Conservation (phyloP, 805 yeast genomes). For the Nakazawaea molendinolei region DNA sequence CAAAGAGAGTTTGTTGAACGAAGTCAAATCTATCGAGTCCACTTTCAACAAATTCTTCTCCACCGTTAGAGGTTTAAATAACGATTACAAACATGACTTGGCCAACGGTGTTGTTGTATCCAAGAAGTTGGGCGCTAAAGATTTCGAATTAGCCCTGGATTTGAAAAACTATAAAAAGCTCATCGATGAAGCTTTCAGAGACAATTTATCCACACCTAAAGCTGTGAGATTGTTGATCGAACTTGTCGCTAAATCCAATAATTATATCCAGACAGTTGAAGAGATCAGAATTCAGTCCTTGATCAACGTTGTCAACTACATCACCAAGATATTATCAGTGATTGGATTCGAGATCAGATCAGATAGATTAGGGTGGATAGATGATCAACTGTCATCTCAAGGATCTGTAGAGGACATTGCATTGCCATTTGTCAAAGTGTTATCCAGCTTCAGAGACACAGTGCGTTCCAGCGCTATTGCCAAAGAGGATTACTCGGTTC, state of each 20-base stretch:
- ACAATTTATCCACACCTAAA: slow-evolving; percentile 74
- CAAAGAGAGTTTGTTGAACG: slow-evolving; percentile 70
- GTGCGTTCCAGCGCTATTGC: slow-evolving; percentile 70
- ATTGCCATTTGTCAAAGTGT: slow-evolving; percentile 72
- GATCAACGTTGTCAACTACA: slow-evolving; percentile 55
- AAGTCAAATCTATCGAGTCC: slow-evolving; percentile 72
- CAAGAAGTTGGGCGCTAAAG: slow-evolving; percentile 52
- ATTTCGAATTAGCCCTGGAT: slow-evolving; percentile 46
- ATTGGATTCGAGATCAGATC: slow-evolving; percentile 71
- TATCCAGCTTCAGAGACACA: slow-evolving; percentile 75
- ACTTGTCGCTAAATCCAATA: slow-evolving; percentile 63
- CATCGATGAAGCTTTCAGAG: slow-evolving; percentile 79
- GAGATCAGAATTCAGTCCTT: slow-evolving; percentile 62
- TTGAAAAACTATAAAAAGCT: slow-evolving; percentile 45
- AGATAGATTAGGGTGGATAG: slow-evolving; percentile 81
- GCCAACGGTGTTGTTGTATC: slow-evolving; percentile 45
- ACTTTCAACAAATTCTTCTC: slow-evolving; percentile 78
- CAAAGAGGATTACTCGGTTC: slow-evolving; percentile 41
- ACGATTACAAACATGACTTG: slow-evolving; percentile 52
- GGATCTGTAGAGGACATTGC: slow-evolving; percentile 55
- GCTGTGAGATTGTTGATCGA: slow-evolving; percentile 63
- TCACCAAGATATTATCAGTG: slow-evolving; percentile 61
- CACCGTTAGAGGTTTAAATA: slow-evolving; percentile 73
- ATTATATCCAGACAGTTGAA: slow-evolving; percentile 51
- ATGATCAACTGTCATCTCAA: slow-evolving; percentile 20